Evolutionary conservation across 116 monocot species (phyloP).

Genomic region (Trichopus zeylanicus): DNA sequence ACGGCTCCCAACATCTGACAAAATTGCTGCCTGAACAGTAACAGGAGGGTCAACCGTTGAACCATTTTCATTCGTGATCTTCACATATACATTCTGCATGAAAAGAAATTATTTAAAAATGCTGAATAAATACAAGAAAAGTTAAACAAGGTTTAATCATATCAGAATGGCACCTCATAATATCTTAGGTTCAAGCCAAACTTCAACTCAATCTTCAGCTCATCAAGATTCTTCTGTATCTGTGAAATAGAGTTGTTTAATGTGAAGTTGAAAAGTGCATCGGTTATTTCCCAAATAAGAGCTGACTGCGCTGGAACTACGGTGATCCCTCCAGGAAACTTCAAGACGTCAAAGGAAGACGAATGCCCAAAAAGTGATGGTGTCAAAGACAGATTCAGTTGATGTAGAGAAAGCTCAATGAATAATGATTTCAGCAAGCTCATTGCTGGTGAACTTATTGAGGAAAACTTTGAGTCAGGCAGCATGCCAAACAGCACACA

Average conservation of each 20-base stretch:
- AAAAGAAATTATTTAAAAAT: not conserved
- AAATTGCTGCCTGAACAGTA: constrained; percentile 45
- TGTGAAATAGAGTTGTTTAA: constrained; percentile 47
- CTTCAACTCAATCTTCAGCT: constrained; percentile 60
- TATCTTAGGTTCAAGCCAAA: constrained; percentile 51
- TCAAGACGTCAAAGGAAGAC: constrained; percentile 52
- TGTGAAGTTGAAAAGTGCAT: constrained; percentile 57
- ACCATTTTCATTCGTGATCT: constrained; percentile 61
- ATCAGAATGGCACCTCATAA: constrained; percentile 36
- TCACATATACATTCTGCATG: constrained; percentile 62
- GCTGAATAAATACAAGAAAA: not conserved
- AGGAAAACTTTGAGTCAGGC: constrained; percentile 27
- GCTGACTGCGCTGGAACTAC: constrained; percentile 45
- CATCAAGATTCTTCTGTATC: constrained; percentile 38
- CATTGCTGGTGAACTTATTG: constrained; percentile 42
- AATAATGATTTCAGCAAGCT: constrained; percentile 70
- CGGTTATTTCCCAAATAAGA: constrained; percentile 53
- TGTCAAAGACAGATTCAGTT: constrained; percentile 57
- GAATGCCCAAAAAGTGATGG: constrained; percentile 52
- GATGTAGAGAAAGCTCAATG: constrained; percentile 39
- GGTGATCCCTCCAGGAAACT: constrained; percentile 69
- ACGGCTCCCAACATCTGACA: constrained; percentile 49
- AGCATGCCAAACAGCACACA: constrained; percentile 51
- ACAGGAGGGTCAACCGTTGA: constrained; percentile 52
- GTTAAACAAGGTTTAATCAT: not conserved